Evolutionary conservation across 2,329 filamentous ascomycete species (phyloP), one percentile per base, ranked within the genome.

Genomic region (Dendryphion nanum): DNA sequence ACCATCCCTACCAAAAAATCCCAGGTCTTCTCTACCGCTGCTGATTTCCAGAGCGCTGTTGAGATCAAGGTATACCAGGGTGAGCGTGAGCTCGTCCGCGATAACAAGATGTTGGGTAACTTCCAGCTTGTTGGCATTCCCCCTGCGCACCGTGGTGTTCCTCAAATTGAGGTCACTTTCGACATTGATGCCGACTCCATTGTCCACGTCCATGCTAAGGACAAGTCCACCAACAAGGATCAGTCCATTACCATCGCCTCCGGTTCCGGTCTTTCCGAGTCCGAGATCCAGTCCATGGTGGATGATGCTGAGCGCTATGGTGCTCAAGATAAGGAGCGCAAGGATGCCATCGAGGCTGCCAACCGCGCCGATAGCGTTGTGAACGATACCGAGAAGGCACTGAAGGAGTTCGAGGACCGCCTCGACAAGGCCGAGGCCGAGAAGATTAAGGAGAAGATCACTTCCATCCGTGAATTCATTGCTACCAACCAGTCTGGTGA

Each of bases 41-140:
- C 91, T 55, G 91, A 97, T 70, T 95, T 94, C 86, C 91, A 97
- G 79, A 95, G 88, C 48, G 91, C 90, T 56, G 91, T 97, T 64
- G 90, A 96, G 79, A 97, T 97, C 79, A 96, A 97, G 86, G 91
- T 97, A 50, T 97, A 83, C 86, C 90, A 97, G 83, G 91, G 91
- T 79, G 91, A 97, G 82, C 91, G 91, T 87, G 90, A 96, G 78
- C 89, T 96, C 49, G 90, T 96, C 70, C 85, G 84, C 67, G 91
- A 97, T 77, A 97, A 97, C 86, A 97, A 97, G 81, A 77, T 97
- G 44, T 82, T 97, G 42, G 91, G 91, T 47, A 97, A 97, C 86
- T 97, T 97, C 87, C 90, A 97, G 81, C 86, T 97, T 56, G 89
- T 95, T 60, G 91, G 91, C 51, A 96, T 97, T 46, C 91, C 91